These are phyloP conservation scores for Pseudohyphozyma bogoriensis DNA, from an alignment of 768 basidiomycete species.

Conservation along the genomic window DNA sequence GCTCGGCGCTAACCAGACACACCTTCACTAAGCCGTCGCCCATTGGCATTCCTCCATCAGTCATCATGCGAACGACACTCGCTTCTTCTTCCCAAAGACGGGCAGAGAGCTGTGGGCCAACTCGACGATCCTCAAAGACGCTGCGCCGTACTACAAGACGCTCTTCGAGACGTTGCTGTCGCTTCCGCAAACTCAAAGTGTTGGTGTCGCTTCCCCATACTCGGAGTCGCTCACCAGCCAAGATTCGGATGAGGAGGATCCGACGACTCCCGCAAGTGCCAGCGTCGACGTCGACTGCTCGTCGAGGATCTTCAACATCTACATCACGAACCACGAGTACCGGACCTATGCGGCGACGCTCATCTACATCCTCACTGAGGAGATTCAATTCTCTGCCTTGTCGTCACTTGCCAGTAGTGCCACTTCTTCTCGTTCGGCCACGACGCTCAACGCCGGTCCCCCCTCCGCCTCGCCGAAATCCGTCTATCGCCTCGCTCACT, in stretches of 20 bases:
- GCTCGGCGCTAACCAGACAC: no score
- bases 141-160: conserved; percentile 3
- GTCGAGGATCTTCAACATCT: not conserved
- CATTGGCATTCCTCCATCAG: no score
- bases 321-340: not conserved
- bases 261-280: not conserved
- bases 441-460: not conserved
- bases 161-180: not conserved
- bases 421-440: not conserved
- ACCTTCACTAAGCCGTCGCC: no score
- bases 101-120: conserved; percentile 5
- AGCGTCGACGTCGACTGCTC: not conserved
- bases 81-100: conserved; percentile 2
- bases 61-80: conserved; percentile 7
- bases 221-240: not conserved
- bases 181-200: not conserved
- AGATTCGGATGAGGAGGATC: not conserved
- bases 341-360: conserved; percentile 8
- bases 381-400: conserved; percentile 8
- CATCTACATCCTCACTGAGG: not conserved
- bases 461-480: conserved; percentile 11
- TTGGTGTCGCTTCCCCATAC: no score
- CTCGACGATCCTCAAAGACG: not conserved
- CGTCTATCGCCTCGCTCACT: conserved; percentile 16
- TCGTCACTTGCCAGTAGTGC: not conserved